Percentiles rank a stretch among this genome's conserved stretches.
phyloP scores from a whole-genome alignment of 139 green algal species.

The Marvania coccoides region DNA sequence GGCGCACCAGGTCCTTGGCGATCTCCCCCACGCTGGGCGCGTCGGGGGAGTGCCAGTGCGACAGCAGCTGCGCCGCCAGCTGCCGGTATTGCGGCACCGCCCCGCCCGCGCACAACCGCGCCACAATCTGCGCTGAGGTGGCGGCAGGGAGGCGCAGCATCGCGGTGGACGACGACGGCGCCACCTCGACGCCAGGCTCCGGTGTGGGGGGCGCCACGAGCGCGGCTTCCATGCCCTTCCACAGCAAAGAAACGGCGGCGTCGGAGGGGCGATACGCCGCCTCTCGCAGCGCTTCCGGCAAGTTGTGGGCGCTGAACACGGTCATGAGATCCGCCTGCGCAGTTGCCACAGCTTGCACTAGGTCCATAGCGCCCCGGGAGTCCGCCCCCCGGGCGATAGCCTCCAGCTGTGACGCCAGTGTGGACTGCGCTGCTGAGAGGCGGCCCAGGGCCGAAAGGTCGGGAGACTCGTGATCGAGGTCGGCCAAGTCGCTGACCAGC shows the following conservation, averaged over 20 bases:
- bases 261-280: not conserved
- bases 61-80: constrained; percentile 35
- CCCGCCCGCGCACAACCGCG: not conserved
- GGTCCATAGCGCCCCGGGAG: not conserved
- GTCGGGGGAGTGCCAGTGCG: constrained; percentile 11
- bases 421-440: not conserved
- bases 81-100: constrained; percentile 13
- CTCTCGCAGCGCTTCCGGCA: not conserved
- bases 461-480: not conserved
- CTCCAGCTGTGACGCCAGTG: not conserved
- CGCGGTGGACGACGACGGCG: not conserved
- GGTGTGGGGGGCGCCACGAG: not conserved
- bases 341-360: not conserved
- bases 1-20: not conserved
- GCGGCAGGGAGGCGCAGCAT: not conserved
- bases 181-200: not conserved
- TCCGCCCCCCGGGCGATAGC: not conserved
- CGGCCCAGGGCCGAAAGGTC: not conserved
- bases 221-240: not conserved
- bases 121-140: constrained; percentile 2
- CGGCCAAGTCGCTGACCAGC: constrained; percentile 4
- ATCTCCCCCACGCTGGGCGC: not conserved
- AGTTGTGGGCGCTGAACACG: constrained; percentile 8
- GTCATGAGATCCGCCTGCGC: constrained; percentile 3
- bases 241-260: constrained; percentile 1